phyloP scores from a whole-genome alignment of 306 rosid species.

The Prunus salicina region DNA sequence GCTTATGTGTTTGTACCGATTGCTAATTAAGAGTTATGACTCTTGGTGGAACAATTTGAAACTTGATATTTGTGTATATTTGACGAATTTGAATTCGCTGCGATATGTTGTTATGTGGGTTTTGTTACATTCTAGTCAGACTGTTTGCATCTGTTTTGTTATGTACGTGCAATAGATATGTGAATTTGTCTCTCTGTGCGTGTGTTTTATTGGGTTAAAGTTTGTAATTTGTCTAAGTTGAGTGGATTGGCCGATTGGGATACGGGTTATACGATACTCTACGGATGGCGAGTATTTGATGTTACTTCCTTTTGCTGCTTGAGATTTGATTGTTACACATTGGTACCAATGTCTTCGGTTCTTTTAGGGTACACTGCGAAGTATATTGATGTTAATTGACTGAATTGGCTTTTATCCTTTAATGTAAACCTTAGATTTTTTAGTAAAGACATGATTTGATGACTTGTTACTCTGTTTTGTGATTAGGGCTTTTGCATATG shows the following conservation, averaged over 20 bases:
- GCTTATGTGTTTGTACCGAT: constrained; percentile 4
- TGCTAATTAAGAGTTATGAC: neutral
- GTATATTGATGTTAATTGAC: neutral
- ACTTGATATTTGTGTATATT: constrained; percentile 39
- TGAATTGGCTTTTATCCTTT: neutral
- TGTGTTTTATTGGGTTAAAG: neutral
- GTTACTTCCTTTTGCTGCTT: neutral
- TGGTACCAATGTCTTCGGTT: neutral
- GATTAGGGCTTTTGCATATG: neutral
- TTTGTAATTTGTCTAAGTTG: neutral
- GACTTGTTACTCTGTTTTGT: neutral
- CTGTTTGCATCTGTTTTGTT: neutral
- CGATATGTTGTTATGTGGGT: neutral
- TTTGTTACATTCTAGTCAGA: neutral
- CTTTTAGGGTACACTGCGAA: neutral
- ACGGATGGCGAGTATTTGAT: neutral
- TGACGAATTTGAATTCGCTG: constrained; percentile 3
- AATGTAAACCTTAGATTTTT: neutral
- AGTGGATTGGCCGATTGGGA: neutral
- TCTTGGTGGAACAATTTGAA: neutral
- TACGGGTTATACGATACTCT: neutral
- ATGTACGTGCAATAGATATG: neutral
- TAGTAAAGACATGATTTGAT: neutral
- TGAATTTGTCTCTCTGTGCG: neutral
- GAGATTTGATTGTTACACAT: neutral